Percentiles rank a stretch among this genome's conserved stretches.
phyloP scores from a whole-genome alignment of 176 grass and related monocot genomes.

The Rhynchospora pubera region DNA sequence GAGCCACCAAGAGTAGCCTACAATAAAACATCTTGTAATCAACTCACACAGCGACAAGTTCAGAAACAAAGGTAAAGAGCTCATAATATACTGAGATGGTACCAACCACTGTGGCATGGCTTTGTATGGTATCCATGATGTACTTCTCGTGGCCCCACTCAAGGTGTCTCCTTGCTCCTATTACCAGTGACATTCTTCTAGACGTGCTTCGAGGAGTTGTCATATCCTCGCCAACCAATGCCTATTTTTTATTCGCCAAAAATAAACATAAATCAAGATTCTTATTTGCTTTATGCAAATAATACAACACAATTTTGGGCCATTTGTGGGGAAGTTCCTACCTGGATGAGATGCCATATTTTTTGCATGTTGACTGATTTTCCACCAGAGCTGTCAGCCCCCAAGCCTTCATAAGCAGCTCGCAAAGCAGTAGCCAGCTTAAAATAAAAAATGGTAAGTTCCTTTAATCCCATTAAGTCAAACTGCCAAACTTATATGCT shows the following conservation, averaged over 20 bases:
- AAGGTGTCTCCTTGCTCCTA: slow-evolving; percentile 78
- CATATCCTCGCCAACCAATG: slow-evolving; percentile 74
- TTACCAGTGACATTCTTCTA: slow-evolving; percentile 75
- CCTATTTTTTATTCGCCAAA: slow-evolving; percentile 40
- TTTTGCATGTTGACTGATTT: slow-evolving; percentile 94
- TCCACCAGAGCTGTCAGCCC: slow-evolving; percentile 46
- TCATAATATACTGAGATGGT: background rate
- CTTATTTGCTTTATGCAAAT: background rate
- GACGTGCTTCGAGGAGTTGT: slow-evolving; percentile 43
- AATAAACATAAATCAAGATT: background rate
- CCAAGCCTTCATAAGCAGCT: slow-evolving; percentile 63
- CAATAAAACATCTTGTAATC: slow-evolving; percentile 16
- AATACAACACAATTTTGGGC: background rate
- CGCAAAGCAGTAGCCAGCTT: slow-evolving; percentile 78
- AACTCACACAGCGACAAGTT: slow-evolving; percentile 20
- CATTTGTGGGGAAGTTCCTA: slow-evolving; percentile 24
- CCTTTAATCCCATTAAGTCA: background rate
- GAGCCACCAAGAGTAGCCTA: slow-evolving; percentile 97
- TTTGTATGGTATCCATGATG: slow-evolving; percentile 84
- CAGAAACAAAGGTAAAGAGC: slow-evolving; percentile 12
- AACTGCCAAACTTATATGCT: background rate
- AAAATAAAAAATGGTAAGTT: slow-evolving; percentile 29
- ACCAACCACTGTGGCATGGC: slow-evolving; percentile 65
- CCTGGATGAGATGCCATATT: slow-evolving; percentile 93
- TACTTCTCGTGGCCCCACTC: slow-evolving; percentile 98